These are phyloP conservation scores for Cladosporium sp. DNA, from an alignment of 2,329 filamentous ascomycete species.

Conservation along the genomic window DNA sequence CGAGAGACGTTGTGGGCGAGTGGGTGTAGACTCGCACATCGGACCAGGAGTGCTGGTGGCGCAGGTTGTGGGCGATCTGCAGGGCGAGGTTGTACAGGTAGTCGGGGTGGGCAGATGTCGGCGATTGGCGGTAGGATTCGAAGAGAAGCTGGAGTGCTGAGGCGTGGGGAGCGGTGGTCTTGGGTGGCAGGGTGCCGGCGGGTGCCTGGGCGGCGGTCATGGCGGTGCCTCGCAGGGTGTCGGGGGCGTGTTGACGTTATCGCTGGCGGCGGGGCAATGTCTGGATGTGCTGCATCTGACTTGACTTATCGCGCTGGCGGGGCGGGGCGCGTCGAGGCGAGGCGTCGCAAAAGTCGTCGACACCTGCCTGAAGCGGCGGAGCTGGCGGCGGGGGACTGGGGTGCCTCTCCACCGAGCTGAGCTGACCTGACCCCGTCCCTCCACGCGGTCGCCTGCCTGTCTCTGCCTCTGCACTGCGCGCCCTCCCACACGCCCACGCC, in stretches of 20 bases:
- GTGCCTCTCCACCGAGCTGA: not conserved
- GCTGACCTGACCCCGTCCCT: not conserved
- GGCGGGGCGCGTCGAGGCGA: not conserved
- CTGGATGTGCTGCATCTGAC: too few relatives aligned
- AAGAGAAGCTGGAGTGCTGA: constrained; percentile 19
- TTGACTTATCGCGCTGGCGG: not conserved
- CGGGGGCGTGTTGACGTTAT: not conserved
- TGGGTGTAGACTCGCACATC: constrained; percentile 49
- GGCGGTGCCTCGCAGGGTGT: not conserved
- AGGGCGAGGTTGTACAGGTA: constrained; percentile 49
- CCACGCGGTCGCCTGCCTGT: not conserved
- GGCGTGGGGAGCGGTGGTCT: constrained; percentile 6
- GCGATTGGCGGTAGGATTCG: constrained; percentile 9
- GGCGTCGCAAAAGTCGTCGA: not conserved
- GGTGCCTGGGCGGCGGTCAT: not conserved
- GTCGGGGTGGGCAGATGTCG: constrained; percentile 15
- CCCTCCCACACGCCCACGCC: not conserved
- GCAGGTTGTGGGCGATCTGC: constrained; percentile 66
- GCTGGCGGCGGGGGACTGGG: too few relatives aligned
- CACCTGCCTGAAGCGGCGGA: not conserved
- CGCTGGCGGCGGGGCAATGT: not conserved
- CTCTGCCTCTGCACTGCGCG: not conserved
- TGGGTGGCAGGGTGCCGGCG: not conserved
- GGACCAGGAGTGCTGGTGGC: constrained; percentile 72
- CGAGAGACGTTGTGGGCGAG: constrained; percentile 24